Evolutionary conservation across 2,329 filamentous ascomycete genomes (phyloP).

Genomic region (Cryphonectria naterciae): DNA sequence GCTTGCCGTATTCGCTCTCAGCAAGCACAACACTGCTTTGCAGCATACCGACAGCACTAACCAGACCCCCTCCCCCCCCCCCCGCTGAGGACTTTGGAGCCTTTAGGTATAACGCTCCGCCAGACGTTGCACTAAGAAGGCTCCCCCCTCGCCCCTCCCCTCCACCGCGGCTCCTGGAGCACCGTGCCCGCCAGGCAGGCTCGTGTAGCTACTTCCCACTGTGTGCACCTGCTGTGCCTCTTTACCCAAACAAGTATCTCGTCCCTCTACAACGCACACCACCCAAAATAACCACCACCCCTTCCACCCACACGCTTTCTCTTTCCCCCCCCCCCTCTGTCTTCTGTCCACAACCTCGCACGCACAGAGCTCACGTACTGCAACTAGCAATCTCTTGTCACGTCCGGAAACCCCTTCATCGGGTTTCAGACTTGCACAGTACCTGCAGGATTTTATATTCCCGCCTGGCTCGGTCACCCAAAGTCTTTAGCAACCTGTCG

Average conservation of each 20-base stretch:
- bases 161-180: background rate
- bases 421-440: background rate
- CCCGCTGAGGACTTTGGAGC: background rate
- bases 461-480: background rate
- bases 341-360: background rate
- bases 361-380: background rate
- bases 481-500: background rate
- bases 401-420: background rate
- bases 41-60: background rate
- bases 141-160: background rate
- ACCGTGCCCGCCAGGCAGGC: background rate
- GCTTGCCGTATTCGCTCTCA: background rate
- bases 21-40: background rate
- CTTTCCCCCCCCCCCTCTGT: no score
- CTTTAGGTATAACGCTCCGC: background rate
- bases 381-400: background rate
- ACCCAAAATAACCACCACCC: background rate
- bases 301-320: no score
- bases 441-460: background rate
- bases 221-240: background rate
- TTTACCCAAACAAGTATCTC: background rate
- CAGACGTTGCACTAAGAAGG: background rate
- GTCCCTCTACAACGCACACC: background rate
- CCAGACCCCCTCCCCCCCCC: no score
- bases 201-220: background rate